Evolutionary conservation across 2,329 filamentous ascomycete genomes (phyloP), one percentile per base, ranked within the genome.

Genomic region (Penicillium rolfsii): DNA sequence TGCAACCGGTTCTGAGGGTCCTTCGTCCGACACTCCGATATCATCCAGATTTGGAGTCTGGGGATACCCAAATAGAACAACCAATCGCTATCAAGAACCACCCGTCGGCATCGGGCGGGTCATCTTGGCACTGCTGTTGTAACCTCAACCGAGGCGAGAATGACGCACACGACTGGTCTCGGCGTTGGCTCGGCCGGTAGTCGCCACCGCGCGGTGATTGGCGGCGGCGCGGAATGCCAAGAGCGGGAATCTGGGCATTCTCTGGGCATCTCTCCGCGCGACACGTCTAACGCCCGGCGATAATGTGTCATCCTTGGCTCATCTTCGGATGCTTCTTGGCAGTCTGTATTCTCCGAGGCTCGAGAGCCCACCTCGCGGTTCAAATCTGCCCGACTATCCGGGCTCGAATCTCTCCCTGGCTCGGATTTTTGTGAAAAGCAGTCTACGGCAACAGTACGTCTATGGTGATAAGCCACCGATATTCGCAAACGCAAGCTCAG

Each of bases 161-260:
- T 70, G 67, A 70, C 67, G 67, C 63, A 70, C 55, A 67, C 60
- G 65, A 67, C 61, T 64, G 57, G 43, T 57, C 66, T 69, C 50
- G 67, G 65, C 66, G 52, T 41, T 57, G 57, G 41, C 62, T 63
- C 59, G 61, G 63, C 57, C 43, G 35, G 48, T 30, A 40, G 43
- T 54, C 45, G 60, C 35, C 54, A 59, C 50, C 3, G 50, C 8
- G 12, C 53, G 16, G 40, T 49, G 58, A 65, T 60, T 60, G 38
- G 62, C 14, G n/a, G 24, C 9, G 60, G 61, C 57, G 64, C 61
- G 66, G 64, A 67, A 40, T 57, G 63, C 65, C 65, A 67, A 65
- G 65, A 65, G 63, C 63, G 65, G 63, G 58, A 64, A 60, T 61
- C 65, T 63, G 43, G 60, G 62, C 64, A n/a, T 41, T 12, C 6